Evolutionary conservation across 371 early-diverging fungal species (phyloP), one percentile per base, ranked within the genome.

Genomic region (Saksenaea oblongispora): DNA sequence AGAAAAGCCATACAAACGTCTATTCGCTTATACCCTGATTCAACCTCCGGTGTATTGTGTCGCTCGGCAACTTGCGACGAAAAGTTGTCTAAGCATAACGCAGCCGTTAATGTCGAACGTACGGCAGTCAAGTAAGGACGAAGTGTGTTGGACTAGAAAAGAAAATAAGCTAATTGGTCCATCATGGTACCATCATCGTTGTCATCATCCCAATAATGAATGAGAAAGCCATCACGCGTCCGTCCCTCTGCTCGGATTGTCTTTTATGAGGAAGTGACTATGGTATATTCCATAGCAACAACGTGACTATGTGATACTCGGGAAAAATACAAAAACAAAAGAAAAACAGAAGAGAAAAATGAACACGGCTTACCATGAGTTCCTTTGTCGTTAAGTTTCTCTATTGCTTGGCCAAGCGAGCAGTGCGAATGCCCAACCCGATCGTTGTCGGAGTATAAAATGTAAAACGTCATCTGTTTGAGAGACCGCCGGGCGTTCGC

Each of bases 31-130:
- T 85, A 94, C 95, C 89, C 83, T 15, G 94, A 95, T 74, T 98
- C 98, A 26, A 98, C 88, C 81, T 98, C 98, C 56, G 98, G 98
- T 75, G 94, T 93, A 74, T 97, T 97, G 86, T 98, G 98, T 70
- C 97, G 86, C 76, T 98, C 98, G 15, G 95, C 98, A 7, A 95
- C 91, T 75, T 97, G 96, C 41, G 97, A 97, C 26, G 95, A 86
- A 80, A 98, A 98, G 87, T 97, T 97, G 71, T 96, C 95, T 34
- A 98, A 78, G 67, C 98, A 97, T 70, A 98, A 76, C 4, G 96
- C 93, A 13, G 98, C 98, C 11, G 95, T 96, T 58, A 97, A 84
- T 17, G 96, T 94, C 31, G 95, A 87, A 36, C 96, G 93, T 15
- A 97, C 97, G 31, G 98, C 98, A 39, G 89, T 87, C 34, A 98